Conservation (phyloP, 495 filamentous ascomycete genomes). For the Penicillium manginii region DNA sequence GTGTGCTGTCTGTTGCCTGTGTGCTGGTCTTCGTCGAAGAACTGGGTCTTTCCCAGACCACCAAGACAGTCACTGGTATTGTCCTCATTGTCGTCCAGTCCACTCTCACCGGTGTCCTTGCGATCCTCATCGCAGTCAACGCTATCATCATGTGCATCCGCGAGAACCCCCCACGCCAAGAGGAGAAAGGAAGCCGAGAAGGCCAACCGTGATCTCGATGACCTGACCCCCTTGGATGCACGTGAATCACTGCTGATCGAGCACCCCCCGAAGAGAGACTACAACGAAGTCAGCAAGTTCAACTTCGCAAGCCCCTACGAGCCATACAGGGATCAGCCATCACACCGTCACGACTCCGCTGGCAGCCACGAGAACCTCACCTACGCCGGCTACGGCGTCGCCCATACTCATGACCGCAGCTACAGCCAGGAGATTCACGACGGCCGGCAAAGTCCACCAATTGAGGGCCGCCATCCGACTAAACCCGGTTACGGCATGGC, state of each 20-base stretch:
- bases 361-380: constrained; percentile 50
- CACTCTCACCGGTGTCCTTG: constrained; percentile 78
- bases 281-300: constrained; percentile 52
- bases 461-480: constrained; percentile 43
- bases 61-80: constrained; percentile 91
- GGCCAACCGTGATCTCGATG: constrained; percentile 78
- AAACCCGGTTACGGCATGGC: constrained; percentile 46
- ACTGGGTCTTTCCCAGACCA: constrained; percentile 86
- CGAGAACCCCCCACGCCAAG: constrained; percentile 88
- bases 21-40: constrained; percentile 94
- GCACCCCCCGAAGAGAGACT: constrained; percentile 42
- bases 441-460: constrained; percentile 31
- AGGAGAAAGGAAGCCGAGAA: constrained; percentile 88
- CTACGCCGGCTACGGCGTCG: constrained; percentile 39
- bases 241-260: constrained; percentile 86
- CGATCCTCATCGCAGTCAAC: constrained; percentile 89
- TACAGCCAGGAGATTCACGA: constrained; percentile 41
- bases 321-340: constrained; percentile 46
- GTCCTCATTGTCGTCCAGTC: constrained; percentile 90
- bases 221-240: constrained; percentile 85
- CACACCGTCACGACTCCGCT: constrained; percentile 31
- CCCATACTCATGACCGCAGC: constrained; percentile 42
- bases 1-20: constrained; percentile 87
- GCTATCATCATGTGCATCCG: constrained; percentile 79
- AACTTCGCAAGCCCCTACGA: constrained; percentile 50